A percentile compares a stretch with the other conserved stretches of the same genome.
Evolutionary conservation across 2,329 filamentous ascomycete species (phyloP).

Genomic region (Tricladium varicosporioides): DNA sequence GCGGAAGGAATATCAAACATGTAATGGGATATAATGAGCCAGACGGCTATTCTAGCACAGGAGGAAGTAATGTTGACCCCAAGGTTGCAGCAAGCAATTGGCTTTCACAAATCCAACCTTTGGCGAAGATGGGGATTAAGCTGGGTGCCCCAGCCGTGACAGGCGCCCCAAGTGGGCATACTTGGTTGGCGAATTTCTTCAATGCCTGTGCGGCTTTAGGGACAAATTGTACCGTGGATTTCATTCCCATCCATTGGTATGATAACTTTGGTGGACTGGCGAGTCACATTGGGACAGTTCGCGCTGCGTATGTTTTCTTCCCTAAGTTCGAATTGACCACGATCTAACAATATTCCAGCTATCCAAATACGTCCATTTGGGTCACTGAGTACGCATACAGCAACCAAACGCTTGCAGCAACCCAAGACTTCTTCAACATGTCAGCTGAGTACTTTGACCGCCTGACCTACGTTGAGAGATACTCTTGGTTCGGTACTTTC

Average conservation of each 20-base stretch:
- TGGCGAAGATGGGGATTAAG: slow-evolving; percentile 61
- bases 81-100: slow-evolving; percentile 63
- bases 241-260: slow-evolving; percentile 65
- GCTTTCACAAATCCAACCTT: slow-evolving; percentile 69
- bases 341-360: slow-evolving; percentile 39
- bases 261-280: slow-evolving; percentile 49
- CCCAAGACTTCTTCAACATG: slow-evolving; percentile 67
- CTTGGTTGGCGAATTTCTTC: slow-evolving; percentile 68
- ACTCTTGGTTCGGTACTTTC: slow-evolving; percentile 77
- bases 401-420: slow-evolving; percentile 52
- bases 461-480: slow-evolving; percentile 56
- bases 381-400: slow-evolving; percentile 72
- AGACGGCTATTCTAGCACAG: slow-evolving; percentile 53
- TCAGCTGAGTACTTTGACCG: slow-evolving; percentile 66
- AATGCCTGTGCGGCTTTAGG: slow-evolving; percentile 54
- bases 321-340: slow-evolving; percentile 42
- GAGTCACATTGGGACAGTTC: slow-evolving; percentile 35
- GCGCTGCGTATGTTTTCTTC: slow-evolving; percentile 25
- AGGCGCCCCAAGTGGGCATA: slow-evolving; percentile 55
- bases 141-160: slow-evolving; percentile 70
- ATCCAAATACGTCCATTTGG: slow-evolving; percentile 66
- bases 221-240: slow-evolving; percentile 59
- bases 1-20: slow-evolving; percentile 59
- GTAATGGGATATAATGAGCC: slow-evolving; percentile 79
- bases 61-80: slow-evolving; percentile 63